These are phyloP conservation scores for Tricholoma terreum DNA, from an alignment of 768 basidiomycete genomes.

Conservation along the genomic window DNA sequence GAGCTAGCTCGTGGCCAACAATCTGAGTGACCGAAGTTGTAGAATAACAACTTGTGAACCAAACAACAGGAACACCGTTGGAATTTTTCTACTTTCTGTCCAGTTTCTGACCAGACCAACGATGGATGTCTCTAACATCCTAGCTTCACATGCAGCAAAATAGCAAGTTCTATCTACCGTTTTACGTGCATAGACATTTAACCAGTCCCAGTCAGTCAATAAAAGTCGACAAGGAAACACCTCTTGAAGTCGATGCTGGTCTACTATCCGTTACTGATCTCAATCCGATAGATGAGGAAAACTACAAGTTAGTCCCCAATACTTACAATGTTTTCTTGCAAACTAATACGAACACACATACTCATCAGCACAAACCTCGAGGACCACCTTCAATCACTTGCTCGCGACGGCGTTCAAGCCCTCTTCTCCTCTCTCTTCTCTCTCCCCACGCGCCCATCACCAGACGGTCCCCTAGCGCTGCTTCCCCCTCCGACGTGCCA, in stretches of 20 bases:
- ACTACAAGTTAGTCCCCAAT: constrained; percentile 61
- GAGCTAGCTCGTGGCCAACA: too few species aligned
- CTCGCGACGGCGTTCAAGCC: constrained; percentile 79
- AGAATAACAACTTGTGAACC: constrained; percentile 10
- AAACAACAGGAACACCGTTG: constrained; percentile 11
- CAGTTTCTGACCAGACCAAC: constrained; percentile 7
- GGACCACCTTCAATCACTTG: constrained; percentile 72
- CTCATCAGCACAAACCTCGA: constrained; percentile 67
- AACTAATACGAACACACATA: not conserved
- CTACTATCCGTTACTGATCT: constrained; percentile 83
- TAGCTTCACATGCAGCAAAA: constrained; percentile 71
- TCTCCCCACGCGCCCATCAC: constrained; percentile 72
- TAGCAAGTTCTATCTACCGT: constrained; percentile 42
- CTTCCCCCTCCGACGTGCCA: constrained; percentile 75
- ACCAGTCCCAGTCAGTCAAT: constrained; percentile 52
- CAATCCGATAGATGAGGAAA: constrained; percentile 81
- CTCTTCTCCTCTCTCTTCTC: constrained; percentile 79
- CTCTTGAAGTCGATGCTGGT: constrained; percentile 79
- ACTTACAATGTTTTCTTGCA: not conserved
- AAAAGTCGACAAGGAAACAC: constrained; percentile 73
- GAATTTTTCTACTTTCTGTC: constrained; percentile 11
- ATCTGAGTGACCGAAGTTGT: not conserved
- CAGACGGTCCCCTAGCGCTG: constrained; percentile 78
- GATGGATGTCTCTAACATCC: constrained; percentile 83
- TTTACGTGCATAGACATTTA: not conserved